These are phyloP conservation scores for Macadamia integrifolia DNA, from an alignment of 164 flowering plant genomes.

Conservation along the genomic window DNA sequence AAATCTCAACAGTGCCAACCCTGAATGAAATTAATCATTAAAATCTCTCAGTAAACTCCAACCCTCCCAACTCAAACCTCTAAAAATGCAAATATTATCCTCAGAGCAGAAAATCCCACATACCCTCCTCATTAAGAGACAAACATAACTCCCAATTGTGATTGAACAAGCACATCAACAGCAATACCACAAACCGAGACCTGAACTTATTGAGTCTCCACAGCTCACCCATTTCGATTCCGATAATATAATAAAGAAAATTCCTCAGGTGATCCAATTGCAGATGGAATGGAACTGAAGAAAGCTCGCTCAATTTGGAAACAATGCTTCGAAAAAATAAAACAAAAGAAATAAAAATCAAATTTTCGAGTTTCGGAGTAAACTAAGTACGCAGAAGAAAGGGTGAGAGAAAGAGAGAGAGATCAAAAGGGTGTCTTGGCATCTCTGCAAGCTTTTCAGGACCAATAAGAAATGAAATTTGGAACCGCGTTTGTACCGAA, in stretches of 20 bases:
- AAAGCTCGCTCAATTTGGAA: neutral
- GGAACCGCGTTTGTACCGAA: neutral
- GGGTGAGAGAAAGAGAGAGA: neutral
- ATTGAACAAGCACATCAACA: constrained; percentile 18
- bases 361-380: neutral
- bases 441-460: neutral
- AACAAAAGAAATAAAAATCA: neutral
- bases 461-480: neutral
- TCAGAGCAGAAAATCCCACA: neutral
- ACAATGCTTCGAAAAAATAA: no score
- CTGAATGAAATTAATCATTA: constrained; percentile 20
- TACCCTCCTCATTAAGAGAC: constrained; percentile 65
- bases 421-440: neutral
- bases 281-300: neutral
- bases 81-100: neutral
- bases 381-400: neutral
- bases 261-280: no score
- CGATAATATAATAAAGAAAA: neutral
- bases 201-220: constrained; percentile 24
- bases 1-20: constrained; percentile 49
- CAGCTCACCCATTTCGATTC: constrained; percentile 18
- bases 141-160: constrained; percentile 26
- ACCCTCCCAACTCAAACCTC: neutral
- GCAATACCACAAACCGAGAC: constrained; percentile 12
- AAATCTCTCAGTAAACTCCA: neutral